Conservation (phyloP, 2,329 filamentous ascomycete species). For the Botrytis squamosa region DNA sequence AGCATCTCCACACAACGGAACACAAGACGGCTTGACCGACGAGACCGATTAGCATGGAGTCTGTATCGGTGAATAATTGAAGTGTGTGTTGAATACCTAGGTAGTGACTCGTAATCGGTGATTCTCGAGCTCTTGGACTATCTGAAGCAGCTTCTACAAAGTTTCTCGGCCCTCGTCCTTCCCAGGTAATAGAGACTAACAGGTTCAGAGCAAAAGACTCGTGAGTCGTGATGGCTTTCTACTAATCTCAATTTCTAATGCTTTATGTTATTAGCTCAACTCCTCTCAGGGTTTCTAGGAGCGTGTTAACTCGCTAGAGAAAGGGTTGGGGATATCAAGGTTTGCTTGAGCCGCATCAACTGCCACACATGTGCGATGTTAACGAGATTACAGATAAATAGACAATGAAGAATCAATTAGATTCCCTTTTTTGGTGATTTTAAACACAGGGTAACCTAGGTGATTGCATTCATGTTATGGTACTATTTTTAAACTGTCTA, state of each 20-base stretch:
- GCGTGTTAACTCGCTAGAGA: background rate
- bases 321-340: background rate
- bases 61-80: background rate
- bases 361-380: background rate
- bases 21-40: background rate
- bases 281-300: background rate
- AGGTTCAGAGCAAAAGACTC: background rate
- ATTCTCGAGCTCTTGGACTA: background rate
- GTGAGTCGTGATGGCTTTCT: background rate
- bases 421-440: background rate
- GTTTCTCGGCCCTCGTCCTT: background rate
- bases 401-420: background rate
- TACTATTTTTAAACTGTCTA: background rate
- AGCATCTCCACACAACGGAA: background rate
- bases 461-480: background rate
- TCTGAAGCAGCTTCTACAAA: background rate
- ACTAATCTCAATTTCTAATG: background rate
- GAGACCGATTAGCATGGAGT: background rate
- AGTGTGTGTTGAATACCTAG: background rate
- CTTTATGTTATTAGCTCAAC: background rate
- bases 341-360: constrained; percentile 11
- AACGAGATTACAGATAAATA: background rate
- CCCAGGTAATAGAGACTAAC: background rate
- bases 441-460: background rate
- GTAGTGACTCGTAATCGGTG: background rate